A percentile compares a stretch with the other conserved stretches of the same genome.
phyloP scores from a whole-genome alignment of 2,329 filamentous ascomycete genomes.

The Cryphonectria parasitica region DNA sequence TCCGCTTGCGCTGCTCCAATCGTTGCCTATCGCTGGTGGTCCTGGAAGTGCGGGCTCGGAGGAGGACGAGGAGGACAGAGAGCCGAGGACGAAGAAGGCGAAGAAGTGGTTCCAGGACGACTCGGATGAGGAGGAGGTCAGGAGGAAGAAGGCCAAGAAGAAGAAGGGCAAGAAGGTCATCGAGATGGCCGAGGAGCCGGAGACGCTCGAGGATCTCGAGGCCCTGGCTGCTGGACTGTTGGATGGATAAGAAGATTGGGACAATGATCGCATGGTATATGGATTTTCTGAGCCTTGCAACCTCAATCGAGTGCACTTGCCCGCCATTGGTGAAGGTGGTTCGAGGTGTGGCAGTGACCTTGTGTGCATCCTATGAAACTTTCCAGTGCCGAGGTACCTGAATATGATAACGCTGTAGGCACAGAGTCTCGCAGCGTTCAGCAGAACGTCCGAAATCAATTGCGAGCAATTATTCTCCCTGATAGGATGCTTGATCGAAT shows the following conservation, averaged over 20 bases:
- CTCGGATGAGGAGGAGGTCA: slow-evolving; percentile 53
- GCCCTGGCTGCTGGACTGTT: slow-evolving; percentile 75
- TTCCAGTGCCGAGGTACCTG: background rate
- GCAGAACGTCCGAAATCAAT: too few relatives aligned
- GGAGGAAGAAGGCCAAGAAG: slow-evolving; percentile 48
- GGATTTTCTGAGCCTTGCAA: background rate
- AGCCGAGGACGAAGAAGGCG: slow-evolving; percentile 62
- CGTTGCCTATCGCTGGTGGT: slow-evolving; percentile 50
- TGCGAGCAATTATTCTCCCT: background rate
- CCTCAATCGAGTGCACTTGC: background rate
- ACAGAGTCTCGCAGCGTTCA: too few relatives aligned
- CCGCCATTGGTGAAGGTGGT: background rate
- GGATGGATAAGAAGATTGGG: slow-evolving; percentile 43
- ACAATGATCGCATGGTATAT: background rate
- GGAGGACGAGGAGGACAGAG: slow-evolving; percentile 38
- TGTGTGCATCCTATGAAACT: background rate
- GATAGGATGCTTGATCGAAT: too few relatives aligned
- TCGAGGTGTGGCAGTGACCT: background rate
- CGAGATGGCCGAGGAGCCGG: slow-evolving; percentile 68
- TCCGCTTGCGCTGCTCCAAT: slow-evolving; percentile 61
- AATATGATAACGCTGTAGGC: background rate
- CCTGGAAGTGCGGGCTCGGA: slow-evolving; percentile 28
- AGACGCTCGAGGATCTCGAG: slow-evolving; percentile 80
- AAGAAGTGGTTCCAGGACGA: slow-evolving; percentile 79
- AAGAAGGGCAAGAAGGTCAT: slow-evolving; percentile 59